Conservation (phyloP, 768 basidiomycete species). For the Chalciporus pseudorubinellus region DNA sequence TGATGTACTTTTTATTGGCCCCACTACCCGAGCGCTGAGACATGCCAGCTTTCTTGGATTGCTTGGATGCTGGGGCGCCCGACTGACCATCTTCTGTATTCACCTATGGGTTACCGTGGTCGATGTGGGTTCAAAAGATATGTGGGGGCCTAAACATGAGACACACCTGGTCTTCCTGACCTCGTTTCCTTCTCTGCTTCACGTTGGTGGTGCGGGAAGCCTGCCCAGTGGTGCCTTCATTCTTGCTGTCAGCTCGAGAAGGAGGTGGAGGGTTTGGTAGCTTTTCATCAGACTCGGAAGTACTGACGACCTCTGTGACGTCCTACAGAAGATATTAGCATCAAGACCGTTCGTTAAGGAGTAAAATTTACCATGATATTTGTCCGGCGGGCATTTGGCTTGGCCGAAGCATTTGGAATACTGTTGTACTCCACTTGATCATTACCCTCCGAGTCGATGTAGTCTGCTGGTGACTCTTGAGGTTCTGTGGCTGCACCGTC, state of each 20-base stretch:
- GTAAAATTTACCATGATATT: not conserved
- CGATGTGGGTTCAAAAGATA: too few species aligned
- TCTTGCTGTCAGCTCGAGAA: too few species aligned
- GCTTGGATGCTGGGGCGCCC: too few species aligned
- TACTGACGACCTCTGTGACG: not conserved
- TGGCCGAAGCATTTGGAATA: not conserved
- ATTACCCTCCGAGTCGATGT: not conserved
- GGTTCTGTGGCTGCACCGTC: too few species aligned
- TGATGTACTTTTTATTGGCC: slow-evolving; percentile 8
- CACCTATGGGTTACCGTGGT: too few species aligned
- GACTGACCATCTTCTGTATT: too few species aligned
- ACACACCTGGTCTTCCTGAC: too few species aligned
- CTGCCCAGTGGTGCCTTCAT: too few species aligned
- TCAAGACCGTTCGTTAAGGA: not conserved
- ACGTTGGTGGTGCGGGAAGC: too few species aligned
- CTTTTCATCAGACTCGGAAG: not conserved
- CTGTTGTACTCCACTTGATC: not conserved
- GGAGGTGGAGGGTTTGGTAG: not conserved
- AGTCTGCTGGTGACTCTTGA: not conserved
- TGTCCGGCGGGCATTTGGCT: not conserved
- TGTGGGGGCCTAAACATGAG: too few species aligned
- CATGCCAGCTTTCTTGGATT: too few species aligned
- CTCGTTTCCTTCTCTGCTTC: too few species aligned
- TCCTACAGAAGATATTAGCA: not conserved
- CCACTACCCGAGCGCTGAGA: not conserved